These are phyloP conservation scores for Trametes sp. DNA, from an alignment of 1,284 basidiomycete species.

Conservation along the genomic window DNA sequence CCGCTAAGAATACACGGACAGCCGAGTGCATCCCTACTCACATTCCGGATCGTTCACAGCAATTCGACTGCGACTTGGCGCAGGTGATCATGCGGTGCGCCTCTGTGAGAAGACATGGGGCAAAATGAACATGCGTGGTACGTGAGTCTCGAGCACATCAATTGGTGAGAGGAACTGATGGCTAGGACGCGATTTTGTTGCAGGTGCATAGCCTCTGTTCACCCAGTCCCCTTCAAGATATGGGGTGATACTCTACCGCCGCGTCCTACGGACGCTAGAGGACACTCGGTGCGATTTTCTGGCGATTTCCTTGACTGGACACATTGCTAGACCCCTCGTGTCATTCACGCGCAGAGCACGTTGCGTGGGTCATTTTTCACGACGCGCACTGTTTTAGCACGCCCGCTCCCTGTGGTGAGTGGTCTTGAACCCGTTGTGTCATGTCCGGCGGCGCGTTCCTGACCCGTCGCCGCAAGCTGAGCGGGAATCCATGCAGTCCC, in stretches of 20 bases:
- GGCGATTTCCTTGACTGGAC: not conserved
- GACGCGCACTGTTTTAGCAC: conserved; percentile 15
- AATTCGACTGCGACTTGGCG: not conserved
- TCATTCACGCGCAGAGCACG: conserved; percentile 3
- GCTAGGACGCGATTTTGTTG: not conserved
- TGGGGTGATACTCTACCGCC: not conserved
- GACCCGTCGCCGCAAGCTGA: not conserved
- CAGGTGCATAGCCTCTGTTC: not conserved
- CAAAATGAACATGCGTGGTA: not conserved
- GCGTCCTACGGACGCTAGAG: not conserved
- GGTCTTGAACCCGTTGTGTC: not conserved
- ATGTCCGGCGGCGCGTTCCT: not conserved
- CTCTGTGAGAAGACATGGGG: conserved; percentile 10
- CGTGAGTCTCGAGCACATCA: not conserved
- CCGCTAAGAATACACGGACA: conserved; percentile 7
- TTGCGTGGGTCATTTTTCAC: conserved; percentile 8
- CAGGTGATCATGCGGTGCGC: conserved; percentile 10
- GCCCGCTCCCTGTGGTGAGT: conserved; percentile 17
- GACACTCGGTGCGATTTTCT: not conserved
- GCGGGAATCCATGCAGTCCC: not conserved
- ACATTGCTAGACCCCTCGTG: no score
- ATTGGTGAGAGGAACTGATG: not conserved
- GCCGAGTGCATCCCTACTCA: not conserved
- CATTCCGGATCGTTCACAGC: not conserved
- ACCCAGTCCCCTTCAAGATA: not conserved